Conservation (phyloP, 768 basidiomycete species). For the Tricholoma terreum region DNA sequence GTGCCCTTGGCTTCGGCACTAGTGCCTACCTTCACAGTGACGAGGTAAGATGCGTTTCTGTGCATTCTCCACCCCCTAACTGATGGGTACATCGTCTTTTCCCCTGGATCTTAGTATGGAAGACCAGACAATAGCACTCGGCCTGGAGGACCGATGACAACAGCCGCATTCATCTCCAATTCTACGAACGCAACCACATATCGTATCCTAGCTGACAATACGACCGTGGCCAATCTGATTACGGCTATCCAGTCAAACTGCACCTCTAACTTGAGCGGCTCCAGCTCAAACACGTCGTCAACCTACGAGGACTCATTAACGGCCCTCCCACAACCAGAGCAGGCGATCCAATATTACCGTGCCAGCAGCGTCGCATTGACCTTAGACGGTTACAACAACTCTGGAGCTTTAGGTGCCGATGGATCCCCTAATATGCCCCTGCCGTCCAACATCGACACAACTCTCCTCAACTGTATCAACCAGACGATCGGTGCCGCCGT, state of each 20-base stretch:
- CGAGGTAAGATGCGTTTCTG: slow-evolving; percentile 32
- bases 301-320: slow-evolving; percentile 29
- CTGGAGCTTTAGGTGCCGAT: slow-evolving; percentile 37
- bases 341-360: slow-evolving; percentile 61
- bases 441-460: slow-evolving; percentile 41
- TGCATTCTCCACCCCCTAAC: neutral
- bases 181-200: slow-evolving; percentile 33
- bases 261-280: slow-evolving; percentile 18
- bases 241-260: slow-evolving; percentile 39
- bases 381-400: slow-evolving; percentile 65
- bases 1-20: slow-evolving; percentile 16
- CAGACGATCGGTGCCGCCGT: slow-evolving; percentile 43
- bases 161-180: slow-evolving; percentile 38
- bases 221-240: slow-evolving; percentile 39
- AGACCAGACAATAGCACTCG: slow-evolving; percentile 42
- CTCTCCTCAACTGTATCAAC: slow-evolving; percentile 50
- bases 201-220: slow-evolving; percentile 44
- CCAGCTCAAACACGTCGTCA: slow-evolving; percentile 19
- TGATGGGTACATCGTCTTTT: neutral
- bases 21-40: slow-evolving; percentile 18
- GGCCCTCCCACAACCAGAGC: slow-evolving; percentile 24
- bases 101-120: slow-evolving; percentile 40
- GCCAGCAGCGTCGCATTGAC: slow-evolving; percentile 58
- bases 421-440: slow-evolving; percentile 38
- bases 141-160: slow-evolving; percentile 41